phyloP scores from a whole-genome alignment of 108 stramenopile species.

The Skeletonema grethae region DNA sequence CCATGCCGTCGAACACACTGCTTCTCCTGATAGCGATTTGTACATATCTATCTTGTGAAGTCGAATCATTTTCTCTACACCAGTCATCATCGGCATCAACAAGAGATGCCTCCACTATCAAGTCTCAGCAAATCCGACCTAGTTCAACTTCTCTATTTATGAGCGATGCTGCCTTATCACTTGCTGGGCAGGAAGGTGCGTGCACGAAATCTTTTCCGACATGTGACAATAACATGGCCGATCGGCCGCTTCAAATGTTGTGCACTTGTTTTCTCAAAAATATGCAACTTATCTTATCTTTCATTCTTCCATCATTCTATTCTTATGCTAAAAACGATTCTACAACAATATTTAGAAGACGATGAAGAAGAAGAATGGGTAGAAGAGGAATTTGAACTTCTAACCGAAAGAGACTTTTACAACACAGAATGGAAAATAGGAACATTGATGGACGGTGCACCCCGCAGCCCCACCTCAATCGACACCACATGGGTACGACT shows the following conservation, averaged over 20 bases:
- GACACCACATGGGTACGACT: conserved; percentile 84
- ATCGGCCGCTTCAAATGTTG: too few species aligned
- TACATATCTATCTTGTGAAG: conserved; percentile 4
- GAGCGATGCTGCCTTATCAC: conserved; percentile 6
- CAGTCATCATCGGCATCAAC: background rate
- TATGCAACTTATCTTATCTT: background rate
- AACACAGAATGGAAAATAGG: conserved; percentile 84
- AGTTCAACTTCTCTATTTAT: conserved; percentile 1
- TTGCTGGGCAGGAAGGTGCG: background rate
- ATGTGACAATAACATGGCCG: too few species aligned
- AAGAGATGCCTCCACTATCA: background rate
- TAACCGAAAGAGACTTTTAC: conserved; percentile 79
- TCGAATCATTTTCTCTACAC: background rate
- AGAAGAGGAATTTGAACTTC: conserved; percentile 68
- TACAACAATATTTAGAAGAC: background rate
- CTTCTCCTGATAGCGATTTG: background rate
- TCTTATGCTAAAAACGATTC: background rate
- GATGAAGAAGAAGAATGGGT: conserved; percentile 84
- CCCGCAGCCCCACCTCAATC: conserved; percentile 49
- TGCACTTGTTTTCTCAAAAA: background rate
- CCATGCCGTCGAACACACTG: background rate
- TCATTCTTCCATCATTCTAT: background rate
- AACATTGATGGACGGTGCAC: conserved; percentile 57
- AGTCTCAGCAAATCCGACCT: background rate
- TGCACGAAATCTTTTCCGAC: background rate